A percentile compares a stretch with the other conserved stretches of the same genome.
phyloP scores from a whole-genome alignment of 2,329 filamentous ascomycete species.

The Raffaelea albimanens region DNA sequence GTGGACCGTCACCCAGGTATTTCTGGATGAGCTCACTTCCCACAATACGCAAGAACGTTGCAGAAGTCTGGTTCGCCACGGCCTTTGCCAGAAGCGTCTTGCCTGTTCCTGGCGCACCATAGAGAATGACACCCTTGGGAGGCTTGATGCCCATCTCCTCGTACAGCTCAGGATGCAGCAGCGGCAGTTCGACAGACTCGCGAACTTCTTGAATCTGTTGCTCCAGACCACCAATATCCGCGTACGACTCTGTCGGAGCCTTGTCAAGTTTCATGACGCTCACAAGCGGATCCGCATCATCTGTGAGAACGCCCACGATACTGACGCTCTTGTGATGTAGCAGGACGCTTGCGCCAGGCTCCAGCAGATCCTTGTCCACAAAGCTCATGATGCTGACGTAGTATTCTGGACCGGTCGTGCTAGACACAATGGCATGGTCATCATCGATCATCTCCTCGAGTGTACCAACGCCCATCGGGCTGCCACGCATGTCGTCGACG shows the following conservation, averaged over 20 bases:
- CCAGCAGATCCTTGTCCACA: slow-evolving; percentile 95
- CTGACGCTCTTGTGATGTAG: slow-evolving; percentile 97
- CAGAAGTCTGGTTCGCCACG: slow-evolving; percentile 97
- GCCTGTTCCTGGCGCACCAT: slow-evolving; percentile 92
- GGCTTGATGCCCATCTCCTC: slow-evolving; percentile 99
- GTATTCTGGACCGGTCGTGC: slow-evolving; percentile 94
- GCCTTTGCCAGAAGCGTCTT: slow-evolving; percentile 95
- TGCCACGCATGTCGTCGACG: slow-evolving; percentile 97
- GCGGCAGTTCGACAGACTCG: slow-evolving; percentile 89
- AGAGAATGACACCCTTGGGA: slow-evolving; percentile 97
- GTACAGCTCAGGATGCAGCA: slow-evolving; percentile 93
- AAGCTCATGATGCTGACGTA: slow-evolving; percentile 99
- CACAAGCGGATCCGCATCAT: slow-evolving; percentile 89
- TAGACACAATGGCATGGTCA: slow-evolving; percentile 96
- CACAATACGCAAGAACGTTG: slow-evolving; percentile 94
- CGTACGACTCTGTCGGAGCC: slow-evolving; percentile 94
- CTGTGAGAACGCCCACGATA: slow-evolving; percentile 92
- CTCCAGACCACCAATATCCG: slow-evolving; percentile 95
- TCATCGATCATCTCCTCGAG: slow-evolving; percentile 98
- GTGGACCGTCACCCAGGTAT: slow-evolving; percentile 91
- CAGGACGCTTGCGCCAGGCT: slow-evolving; percentile 90
- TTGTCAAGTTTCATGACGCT: slow-evolving; percentile 99
- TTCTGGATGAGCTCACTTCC: slow-evolving; percentile 98
- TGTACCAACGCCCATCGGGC: slow-evolving; percentile 96
- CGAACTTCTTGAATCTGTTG: slow-evolving; percentile 94